These are phyloP conservation scores for Hypoxylon sp. DNA, from an alignment of 2,329 filamentous ascomycete genomes.

Conservation along the genomic window DNA sequence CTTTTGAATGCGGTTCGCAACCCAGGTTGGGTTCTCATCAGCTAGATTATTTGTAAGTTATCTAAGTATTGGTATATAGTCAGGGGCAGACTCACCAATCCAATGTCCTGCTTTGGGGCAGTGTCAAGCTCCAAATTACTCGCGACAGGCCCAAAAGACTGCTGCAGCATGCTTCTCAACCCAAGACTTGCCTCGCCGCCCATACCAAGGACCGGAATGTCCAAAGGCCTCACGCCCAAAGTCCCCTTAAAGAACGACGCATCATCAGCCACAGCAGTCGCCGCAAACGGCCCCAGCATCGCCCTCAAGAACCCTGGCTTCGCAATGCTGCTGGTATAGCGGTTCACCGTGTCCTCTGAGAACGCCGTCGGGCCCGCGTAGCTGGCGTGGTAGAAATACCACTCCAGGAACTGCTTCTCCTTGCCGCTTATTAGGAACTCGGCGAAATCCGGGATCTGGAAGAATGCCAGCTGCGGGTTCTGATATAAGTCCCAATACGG, in stretches of 20 bases:
- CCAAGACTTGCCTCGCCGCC: conserved; percentile 55
- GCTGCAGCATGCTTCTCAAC: conserved; percentile 22
- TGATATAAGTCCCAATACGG: conserved; percentile 57
- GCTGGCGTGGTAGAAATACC: conserved; percentile 62
- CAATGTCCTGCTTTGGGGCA: conserved; percentile 57
- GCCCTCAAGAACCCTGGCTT: conserved; percentile 60
- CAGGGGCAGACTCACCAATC: conserved; percentile 50
- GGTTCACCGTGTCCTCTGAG: conserved; percentile 56
- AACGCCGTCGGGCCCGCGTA: conserved; percentile 58
- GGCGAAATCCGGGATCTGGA: conserved; percentile 61
- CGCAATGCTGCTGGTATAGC: conserved; percentile 56
- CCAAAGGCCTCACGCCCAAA: conserved; percentile 46
- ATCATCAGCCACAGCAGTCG: conserved; percentile 52
- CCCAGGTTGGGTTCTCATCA: conserved; percentile 48
- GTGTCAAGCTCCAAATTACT: conserved; percentile 50
- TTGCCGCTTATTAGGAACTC: conserved; percentile 60
- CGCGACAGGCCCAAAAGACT: conserved; percentile 44
- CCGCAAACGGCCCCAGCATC: conserved; percentile 56
- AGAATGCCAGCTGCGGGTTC: conserved; percentile 60
- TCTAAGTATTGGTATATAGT: neutral
- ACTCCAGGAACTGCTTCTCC: conserved; percentile 58
- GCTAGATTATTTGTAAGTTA: conserved; percentile 25
- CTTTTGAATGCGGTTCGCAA: conserved; percentile 43
- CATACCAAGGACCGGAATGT: conserved; percentile 51
- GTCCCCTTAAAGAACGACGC: conserved; percentile 54